Base-by-base conservation (phyloP, 1,284 basidiomycete species). In the Austroboletus niveus region DNA sequence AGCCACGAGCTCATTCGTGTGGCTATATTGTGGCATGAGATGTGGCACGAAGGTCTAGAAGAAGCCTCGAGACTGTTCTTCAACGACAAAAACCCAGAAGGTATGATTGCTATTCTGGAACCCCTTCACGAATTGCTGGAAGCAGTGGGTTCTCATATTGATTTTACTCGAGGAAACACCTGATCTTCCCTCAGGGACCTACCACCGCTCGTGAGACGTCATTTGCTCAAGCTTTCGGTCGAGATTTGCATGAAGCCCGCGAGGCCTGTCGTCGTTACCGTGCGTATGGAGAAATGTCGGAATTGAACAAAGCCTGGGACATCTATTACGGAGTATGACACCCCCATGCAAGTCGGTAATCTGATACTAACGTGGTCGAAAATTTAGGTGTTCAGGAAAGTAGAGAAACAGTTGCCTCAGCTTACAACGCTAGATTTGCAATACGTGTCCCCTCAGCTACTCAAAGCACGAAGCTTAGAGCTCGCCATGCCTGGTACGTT, bases 301-400 rank as follows among this genome's bases (percentile, higher is more conserved):
- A 99, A 65, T 76, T 99, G 51, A 97, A 98, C 67, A 94, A 93
- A 68, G 97, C 97, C n/a, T 99, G 97, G 97, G 97, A 99, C 65
- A 92, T 99, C 30, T 99, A 99, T 73, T 99, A 98, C 65, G 86
- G 87, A 47, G 85, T 84, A 67, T 52, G 78, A 29, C 39, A 38
- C 24, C 41, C 1, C 7, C 32, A 45, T n/a, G 60, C 50, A 8
- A 39, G 15, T 40, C 17, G 12, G 39, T 17, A 3, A 42, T 41
- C 17, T 24, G 48, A 51, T 52, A 42, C 41, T 64, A 30, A 51
- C 42, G 14, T 35, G 15, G 27, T 29, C 27, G 31, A 11, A 38
- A 47, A 43, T 42, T n/a, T 57, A 93, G 89, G 89, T 98, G 31
- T 99, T 99, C 79, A 92, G 94, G 73, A 94, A 94, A 68, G 89